Percentiles rank a stretch among this genome's conserved stretches.
Evolutionary conservation across 2,329 filamentous ascomycete species (phyloP).

Genomic region (Ceratocystis ficicola): DNA sequence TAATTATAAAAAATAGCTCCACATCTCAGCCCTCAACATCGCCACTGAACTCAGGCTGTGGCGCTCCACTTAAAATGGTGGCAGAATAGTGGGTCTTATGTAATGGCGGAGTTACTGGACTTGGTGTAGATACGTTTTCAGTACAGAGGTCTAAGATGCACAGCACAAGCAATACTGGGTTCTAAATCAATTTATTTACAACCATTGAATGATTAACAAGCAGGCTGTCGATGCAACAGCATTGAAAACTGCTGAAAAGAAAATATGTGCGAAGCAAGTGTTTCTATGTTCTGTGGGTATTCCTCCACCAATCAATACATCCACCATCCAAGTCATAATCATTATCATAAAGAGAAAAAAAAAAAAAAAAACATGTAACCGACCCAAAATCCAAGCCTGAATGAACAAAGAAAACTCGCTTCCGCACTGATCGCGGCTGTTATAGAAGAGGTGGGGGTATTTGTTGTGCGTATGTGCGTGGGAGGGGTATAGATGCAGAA

Average conservation of each 20-base stretch:
- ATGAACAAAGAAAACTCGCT: constrained; percentile 22
- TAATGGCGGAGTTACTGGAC: too few species aligned
- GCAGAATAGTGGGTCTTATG: background rate
- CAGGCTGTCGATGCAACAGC: too few species aligned
- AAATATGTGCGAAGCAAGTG: constrained; percentile 17
- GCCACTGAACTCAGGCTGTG: background rate
- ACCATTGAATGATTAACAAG: too few species aligned
- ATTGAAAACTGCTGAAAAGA: background rate
- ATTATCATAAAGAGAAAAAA: constrained; percentile 22
- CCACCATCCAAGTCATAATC: constrained; percentile 20
- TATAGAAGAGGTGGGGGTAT: background rate
- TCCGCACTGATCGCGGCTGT: constrained; percentile 22
- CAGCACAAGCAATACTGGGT: background rate
- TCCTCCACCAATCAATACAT: constrained; percentile 13
- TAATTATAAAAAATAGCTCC: background rate
- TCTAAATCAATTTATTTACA: background rate
- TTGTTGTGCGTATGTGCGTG: background rate
- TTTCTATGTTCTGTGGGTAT: constrained; percentile 23
- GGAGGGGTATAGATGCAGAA: background rate
- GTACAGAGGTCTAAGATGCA: too few species aligned
- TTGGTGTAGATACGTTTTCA: too few species aligned
- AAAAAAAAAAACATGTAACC: constrained; percentile 13
- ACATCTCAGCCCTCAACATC: background rate
- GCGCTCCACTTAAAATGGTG: background rate
- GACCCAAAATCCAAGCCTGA: constrained; percentile 19